phyloP scores from a whole-genome alignment of 768 basidiomycete genomes.

The Tylopilus sp. region DNA sequence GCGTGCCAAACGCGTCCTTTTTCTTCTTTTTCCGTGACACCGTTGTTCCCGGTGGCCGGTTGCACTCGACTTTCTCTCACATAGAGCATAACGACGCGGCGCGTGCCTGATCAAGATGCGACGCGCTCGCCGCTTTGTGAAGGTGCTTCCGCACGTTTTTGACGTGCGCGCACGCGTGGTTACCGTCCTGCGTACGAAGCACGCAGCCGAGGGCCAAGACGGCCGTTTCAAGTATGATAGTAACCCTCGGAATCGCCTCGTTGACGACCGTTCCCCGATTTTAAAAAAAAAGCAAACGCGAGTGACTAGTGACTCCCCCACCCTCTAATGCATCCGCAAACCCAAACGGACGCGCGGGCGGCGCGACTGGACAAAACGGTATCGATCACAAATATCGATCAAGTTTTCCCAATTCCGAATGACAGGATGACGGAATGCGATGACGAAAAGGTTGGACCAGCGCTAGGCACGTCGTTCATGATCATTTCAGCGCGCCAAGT shows the following conservation, averaged over 20 bases:
- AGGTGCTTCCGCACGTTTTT: slow-evolving; percentile 7
- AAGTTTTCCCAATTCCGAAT: slow-evolving; percentile 2
- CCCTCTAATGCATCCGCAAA: slow-evolving; percentile 13
- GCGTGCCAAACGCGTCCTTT: neutral
- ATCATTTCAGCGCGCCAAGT: neutral
- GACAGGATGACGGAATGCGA: slow-evolving; percentile 16
- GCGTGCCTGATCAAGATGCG: slow-evolving; percentile 10
- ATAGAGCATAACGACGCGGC: slow-evolving; percentile 6
- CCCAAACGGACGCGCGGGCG: too few relatives aligned
- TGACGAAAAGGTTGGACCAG: slow-evolving; percentile 6
- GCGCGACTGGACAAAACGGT: too few relatives aligned
- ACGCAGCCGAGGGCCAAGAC: neutral
- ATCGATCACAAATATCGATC: slow-evolving; percentile 15
- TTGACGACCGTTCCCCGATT: slow-evolving; percentile 3
- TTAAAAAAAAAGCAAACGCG: too few relatives aligned
- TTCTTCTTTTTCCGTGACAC: neutral
- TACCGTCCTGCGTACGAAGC: slow-evolving; percentile 1
- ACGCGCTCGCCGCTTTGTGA: slow-evolving; percentile 3
- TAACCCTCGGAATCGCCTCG: slow-evolving; percentile 8
- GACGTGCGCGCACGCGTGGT: slow-evolving; percentile 6
- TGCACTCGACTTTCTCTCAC: slow-evolving; percentile 5
- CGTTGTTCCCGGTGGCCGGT: slow-evolving; percentile 6
- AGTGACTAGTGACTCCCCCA: too few relatives aligned
- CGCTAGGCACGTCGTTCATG: slow-evolving; percentile 10
- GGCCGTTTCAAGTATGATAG: slow-evolving; percentile 8